Conservation (phyloP, 257 asterid genomes). For the Ocimum tenuiflorum region DNA sequence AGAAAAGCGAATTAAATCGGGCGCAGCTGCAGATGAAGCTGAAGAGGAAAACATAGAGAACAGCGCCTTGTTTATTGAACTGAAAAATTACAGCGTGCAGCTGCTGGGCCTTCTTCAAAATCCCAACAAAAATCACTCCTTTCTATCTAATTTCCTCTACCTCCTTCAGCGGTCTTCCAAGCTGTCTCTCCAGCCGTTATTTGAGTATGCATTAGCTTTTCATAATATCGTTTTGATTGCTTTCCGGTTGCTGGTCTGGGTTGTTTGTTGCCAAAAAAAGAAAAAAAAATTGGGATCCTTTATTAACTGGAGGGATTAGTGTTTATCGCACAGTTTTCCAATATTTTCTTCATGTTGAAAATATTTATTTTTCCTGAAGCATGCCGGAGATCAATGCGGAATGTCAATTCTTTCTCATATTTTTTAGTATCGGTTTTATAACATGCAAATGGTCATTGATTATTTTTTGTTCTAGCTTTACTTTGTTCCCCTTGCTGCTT, state of each 20-base stretch:
- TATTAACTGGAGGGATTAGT: neutral
- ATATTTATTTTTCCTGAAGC: neutral
- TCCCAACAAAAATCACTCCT: constrained; percentile 36
- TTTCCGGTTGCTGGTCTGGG: neutral
- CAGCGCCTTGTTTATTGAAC: constrained; percentile 42
- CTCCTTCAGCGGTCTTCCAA: constrained; percentile 53
- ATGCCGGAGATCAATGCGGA: neutral
- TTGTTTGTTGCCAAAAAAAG: neutral
- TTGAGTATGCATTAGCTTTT: constrained; percentile 48
- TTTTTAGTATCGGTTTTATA: neutral
- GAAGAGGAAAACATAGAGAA: constrained; percentile 26
- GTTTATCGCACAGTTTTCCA: neutral
- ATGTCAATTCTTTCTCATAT: neutral
- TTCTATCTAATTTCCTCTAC: constrained; percentile 45
- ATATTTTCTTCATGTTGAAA: neutral
- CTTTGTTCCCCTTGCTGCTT: constrained; percentile 78
- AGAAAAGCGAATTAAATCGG: constrained; percentile 12
- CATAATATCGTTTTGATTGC: neutral
- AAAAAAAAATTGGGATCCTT: neutral
- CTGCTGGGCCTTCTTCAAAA: constrained; percentile 55
- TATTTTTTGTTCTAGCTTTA: constrained; percentile 46
- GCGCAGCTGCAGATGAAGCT: constrained; percentile 7
- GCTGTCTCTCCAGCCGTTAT: constrained; percentile 49
- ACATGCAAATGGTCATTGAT: constrained; percentile 12
- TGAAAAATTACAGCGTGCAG: constrained; percentile 52